Conservation (phyloP, 306 rosid species). For the Castanea mollissima region DNA sequence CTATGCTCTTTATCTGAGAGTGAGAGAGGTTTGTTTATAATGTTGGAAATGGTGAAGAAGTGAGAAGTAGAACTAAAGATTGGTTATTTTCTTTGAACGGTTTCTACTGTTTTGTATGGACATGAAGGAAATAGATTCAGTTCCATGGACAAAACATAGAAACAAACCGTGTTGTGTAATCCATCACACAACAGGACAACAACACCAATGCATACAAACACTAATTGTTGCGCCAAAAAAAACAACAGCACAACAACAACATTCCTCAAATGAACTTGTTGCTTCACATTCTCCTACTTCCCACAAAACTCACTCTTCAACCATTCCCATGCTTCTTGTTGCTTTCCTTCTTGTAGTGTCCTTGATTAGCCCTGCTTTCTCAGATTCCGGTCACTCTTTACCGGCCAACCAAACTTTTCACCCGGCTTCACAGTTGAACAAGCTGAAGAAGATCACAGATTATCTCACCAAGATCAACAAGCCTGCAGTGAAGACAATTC, state of each 20-base stretch:
- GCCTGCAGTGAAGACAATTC: conserved; percentile 81
- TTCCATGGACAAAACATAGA: conserved; percentile 48
- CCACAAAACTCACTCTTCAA: conserved; percentile 18
- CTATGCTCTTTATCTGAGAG: conserved; percentile 8
- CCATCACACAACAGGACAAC: conserved; percentile 67
- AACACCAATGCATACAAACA: conserved; percentile 56
- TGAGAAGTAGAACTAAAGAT: conserved; percentile 15
- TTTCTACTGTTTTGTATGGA: conserved; percentile 59
- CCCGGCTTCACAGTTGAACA: conserved; percentile 44
- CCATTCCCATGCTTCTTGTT: conserved; percentile 55
- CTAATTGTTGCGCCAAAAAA: conserved; percentile 41
- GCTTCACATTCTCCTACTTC: conserved; percentile 23
- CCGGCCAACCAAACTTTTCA: conserved; percentile 55
- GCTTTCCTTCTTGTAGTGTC: conserved; percentile 52
- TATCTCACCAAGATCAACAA: conserved; percentile 73
- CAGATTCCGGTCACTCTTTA: conserved; percentile 32
- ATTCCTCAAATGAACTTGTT: conserved; percentile 47
- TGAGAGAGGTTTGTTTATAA: conserved; percentile 33
- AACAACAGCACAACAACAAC: conserved; percentile 38
- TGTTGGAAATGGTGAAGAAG: conserved; percentile 61
- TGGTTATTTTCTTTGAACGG: conserved; percentile 32
- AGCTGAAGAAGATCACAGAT: conserved; percentile 37
- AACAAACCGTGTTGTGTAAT: conserved; percentile 38
- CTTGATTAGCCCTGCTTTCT: conserved; percentile 48
- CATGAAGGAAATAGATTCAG: conserved; percentile 57